Evolutionary conservation across 1,139 yeast genomes (phyloP).

Genomic region (Waltiozyma solani): DNA sequence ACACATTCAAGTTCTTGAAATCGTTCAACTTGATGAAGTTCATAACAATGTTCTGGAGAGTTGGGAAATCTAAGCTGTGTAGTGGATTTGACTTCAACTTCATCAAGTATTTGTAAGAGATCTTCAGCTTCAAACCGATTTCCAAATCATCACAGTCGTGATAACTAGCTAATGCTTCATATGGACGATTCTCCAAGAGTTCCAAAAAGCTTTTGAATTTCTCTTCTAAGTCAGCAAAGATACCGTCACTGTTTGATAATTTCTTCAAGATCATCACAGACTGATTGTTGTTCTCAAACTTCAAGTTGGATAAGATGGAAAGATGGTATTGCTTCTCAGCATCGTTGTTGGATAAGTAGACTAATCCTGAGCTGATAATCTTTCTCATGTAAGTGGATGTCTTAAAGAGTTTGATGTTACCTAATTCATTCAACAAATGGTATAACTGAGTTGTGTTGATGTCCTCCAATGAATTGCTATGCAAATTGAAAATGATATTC

Average conservation of each 20-base stretch:
- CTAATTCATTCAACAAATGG: conserved; percentile 41
- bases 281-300: conserved; percentile 27
- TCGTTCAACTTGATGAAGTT: conserved; percentile 9
- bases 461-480: not conserved
- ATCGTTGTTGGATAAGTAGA: conserved; percentile 33
- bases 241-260: conserved; percentile 12
- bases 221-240: not conserved
- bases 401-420: conserved; percentile 28
- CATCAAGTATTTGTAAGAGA: conserved; percentile 29
- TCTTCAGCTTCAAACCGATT: conserved; percentile 34
- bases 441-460: not conserved
- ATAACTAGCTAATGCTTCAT: conserved; percentile 2
- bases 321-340: conserved; percentile 25
- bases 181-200: conserved; percentile 1
- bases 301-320: conserved; percentile 24
- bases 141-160: conserved; percentile 16
- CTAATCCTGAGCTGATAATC: conserved; percentile 74
- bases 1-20: conserved; percentile 2
- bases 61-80: conserved; percentile 5
- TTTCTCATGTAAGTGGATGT: conserved; percentile 67
- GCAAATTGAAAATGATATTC: conserved; percentile 22
- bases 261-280: conserved; percentile 28
- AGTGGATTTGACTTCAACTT: not conserved
- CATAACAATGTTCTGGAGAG: conserved; percentile 5
- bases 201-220: not conserved